These are phyloP conservation scores for Entrophospora sp. DNA, from an alignment of 192 early-diverging fungal genomes.

Conservation along the genomic window DNA sequence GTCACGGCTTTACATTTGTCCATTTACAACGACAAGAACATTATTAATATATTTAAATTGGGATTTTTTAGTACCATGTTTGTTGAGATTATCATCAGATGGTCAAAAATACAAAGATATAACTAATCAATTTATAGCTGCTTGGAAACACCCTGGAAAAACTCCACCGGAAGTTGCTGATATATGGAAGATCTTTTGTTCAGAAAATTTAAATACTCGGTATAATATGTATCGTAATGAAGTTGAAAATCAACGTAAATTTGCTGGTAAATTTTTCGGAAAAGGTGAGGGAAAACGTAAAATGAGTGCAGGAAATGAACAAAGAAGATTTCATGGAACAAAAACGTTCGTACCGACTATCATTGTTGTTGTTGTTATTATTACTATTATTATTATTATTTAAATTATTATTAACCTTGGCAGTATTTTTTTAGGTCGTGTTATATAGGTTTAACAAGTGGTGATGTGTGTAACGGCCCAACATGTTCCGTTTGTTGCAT, in stretches of 20 bases:
- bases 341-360: background rate
- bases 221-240: slow-evolving; percentile 16
- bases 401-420: background rate
- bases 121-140: slow-evolving; percentile 3
- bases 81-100: background rate
- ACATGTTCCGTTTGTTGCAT: slow-evolving; percentile 20
- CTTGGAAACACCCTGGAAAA: slow-evolving; percentile 21
- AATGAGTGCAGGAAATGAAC: slow-evolving; percentile 23
- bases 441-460: background rate
- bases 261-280: slow-evolving; percentile 13
- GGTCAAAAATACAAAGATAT: slow-evolving; percentile 14
- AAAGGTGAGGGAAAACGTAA: slow-evolving; percentile 6
- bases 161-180: background rate
- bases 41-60: background rate
- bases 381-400: background rate
- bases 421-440: background rate
- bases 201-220: background rate
- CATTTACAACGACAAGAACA: too few relatives aligned
- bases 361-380: background rate
- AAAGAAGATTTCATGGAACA: slow-evolving; percentile 25
- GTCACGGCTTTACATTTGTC: too few relatives aligned
- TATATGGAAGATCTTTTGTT: slow-evolving; percentile 18
- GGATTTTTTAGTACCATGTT: background rate
- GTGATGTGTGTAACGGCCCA: background rate
- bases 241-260: slow-evolving; percentile 13